Percentiles rank a stretch among this genome's conserved stretches.
phyloP scores from a whole-genome alignment of 768 basidiomycete genomes.

The Leccinum subgranulosum region DNA sequence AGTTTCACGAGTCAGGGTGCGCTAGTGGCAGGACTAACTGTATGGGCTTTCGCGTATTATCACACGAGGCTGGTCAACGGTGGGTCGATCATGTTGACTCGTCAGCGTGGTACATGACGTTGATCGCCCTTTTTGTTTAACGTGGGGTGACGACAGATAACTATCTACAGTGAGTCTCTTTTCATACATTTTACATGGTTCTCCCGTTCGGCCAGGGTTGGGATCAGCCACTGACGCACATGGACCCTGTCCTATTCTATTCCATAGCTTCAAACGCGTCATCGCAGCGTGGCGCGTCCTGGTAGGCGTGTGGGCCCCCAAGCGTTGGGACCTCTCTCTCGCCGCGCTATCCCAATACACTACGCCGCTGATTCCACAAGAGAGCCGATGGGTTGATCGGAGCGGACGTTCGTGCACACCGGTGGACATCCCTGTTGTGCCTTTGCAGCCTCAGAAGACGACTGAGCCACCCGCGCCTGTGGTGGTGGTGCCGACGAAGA shows the following conservation, averaged over 20 bases:
- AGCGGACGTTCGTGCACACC: slow-evolving; percentile 35
- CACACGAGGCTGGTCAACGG: slow-evolving; percentile 86
- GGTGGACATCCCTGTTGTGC: slow-evolving; percentile 10
- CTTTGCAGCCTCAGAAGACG: neutral
- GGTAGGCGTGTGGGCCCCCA: slow-evolving; percentile 90
- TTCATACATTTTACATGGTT: neutral
- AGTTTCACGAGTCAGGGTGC: slow-evolving; percentile 74
- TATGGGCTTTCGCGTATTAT: slow-evolving; percentile 80
- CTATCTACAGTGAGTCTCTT: slow-evolving; percentile 65
- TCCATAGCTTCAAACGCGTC: slow-evolving; percentile 72
- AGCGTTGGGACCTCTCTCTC: slow-evolving; percentile 75
- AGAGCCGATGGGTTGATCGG: slow-evolving; percentile 68
- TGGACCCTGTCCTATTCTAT: slow-evolving; percentile 2
- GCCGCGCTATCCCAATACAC: slow-evolving; percentile 73
- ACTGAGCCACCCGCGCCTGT: slow-evolving; percentile 37
- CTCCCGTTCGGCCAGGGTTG: slow-evolving; percentile 13
- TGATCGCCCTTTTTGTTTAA: slow-evolving; percentile 5
- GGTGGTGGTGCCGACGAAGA: slow-evolving; percentile 3
- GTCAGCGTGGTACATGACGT: slow-evolving; percentile 22
- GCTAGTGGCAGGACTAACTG: slow-evolving; percentile 59
- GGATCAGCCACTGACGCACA: slow-evolving; percentile 19
- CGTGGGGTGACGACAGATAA: slow-evolving; percentile 43
- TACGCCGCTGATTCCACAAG: slow-evolving; percentile 59
- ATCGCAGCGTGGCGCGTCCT: slow-evolving; percentile 96
- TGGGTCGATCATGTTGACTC: slow-evolving; percentile 37